These are phyloP conservation scores for Tuber magnatum DNA, from an alignment of 495 filamentous ascomycete species.

Conservation along the genomic window DNA sequence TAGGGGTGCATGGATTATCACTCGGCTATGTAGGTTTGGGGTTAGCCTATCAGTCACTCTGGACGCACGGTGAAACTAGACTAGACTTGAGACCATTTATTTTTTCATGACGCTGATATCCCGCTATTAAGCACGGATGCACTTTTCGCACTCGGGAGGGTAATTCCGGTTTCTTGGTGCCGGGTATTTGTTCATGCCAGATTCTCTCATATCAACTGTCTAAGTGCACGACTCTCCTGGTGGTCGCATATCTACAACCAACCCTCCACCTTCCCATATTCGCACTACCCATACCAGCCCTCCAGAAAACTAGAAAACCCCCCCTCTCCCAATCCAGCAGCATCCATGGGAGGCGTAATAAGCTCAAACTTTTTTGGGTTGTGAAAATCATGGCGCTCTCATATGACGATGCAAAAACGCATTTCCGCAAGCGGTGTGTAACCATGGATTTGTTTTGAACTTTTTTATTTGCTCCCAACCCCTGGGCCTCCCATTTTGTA, in stretches of 20 bases:
- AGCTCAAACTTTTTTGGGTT: not conserved
- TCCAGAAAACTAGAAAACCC: not conserved
- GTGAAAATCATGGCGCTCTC: not conserved
- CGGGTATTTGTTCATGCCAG: not conserved
- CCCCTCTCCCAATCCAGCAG: not conserved
- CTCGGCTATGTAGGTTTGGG: not conserved
- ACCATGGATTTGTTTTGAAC: conserved; percentile 1
- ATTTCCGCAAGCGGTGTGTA: not conserved
- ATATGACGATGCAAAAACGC: not conserved
- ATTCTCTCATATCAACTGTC: not conserved
- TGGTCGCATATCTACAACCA: not conserved
- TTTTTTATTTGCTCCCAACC: conserved; percentile 26
- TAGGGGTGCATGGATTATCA: not conserved
- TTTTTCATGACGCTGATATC: not conserved
- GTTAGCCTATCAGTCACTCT: not conserved
- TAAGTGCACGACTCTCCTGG: not conserved
- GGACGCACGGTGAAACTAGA: not conserved
- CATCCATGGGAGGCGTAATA: not conserved
- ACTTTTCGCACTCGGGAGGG: not conserved
- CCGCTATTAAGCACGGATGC: not conserved
- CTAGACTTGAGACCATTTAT: not conserved
- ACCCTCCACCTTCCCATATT: not conserved
- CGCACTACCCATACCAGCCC: not conserved
- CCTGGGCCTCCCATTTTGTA: conserved; percentile 2
- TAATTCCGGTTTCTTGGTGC: not conserved